Evolutionary conservation across 2,329 filamentous ascomycete genomes (phyloP).

Genomic region (Ascochyta lentis): DNA sequence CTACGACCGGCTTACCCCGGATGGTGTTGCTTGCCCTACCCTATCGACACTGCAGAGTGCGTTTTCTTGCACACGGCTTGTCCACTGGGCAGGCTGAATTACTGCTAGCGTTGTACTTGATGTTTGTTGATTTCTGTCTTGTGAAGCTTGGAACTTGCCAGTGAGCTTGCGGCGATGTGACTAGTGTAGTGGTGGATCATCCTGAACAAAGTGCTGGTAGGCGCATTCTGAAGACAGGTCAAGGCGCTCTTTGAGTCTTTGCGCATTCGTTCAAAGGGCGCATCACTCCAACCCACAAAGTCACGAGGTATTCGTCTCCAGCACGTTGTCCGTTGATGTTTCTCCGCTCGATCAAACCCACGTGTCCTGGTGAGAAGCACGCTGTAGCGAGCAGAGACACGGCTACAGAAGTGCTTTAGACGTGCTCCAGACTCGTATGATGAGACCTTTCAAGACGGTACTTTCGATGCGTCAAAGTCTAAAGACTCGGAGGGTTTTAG

Average conservation of each 20-base stretch:
- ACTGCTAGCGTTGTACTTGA: background rate
- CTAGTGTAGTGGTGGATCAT: no score
- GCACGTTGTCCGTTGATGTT: background rate
- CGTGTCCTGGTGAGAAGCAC: background rate
- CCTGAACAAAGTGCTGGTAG: background rate
- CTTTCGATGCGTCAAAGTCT: background rate
- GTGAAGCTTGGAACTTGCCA: background rate
- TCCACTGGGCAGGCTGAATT: conserved; percentile 20
- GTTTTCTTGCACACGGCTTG: conserved; percentile 7
- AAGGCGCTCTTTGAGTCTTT: conserved; percentile 2
- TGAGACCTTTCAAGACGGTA: background rate
- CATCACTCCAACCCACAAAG: background rate
- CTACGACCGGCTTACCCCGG: conserved; percentile 19
- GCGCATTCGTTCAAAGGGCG: background rate
- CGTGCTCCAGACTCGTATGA: conserved; percentile 4
- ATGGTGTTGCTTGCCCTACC: conserved; percentile 11
- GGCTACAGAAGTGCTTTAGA: background rate
- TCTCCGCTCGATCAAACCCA: background rate
- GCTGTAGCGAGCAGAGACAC: background rate
- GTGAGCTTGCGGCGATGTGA: background rate
- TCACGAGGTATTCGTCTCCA: background rate
- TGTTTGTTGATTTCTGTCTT: background rate
- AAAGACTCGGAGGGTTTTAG: background rate
- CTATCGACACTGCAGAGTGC: conserved; percentile 8
- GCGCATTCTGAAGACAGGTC: background rate